Base-by-base conservation (phyloP, 495 filamentous ascomycete species). In the Rhizodiscina lignyota region DNA sequence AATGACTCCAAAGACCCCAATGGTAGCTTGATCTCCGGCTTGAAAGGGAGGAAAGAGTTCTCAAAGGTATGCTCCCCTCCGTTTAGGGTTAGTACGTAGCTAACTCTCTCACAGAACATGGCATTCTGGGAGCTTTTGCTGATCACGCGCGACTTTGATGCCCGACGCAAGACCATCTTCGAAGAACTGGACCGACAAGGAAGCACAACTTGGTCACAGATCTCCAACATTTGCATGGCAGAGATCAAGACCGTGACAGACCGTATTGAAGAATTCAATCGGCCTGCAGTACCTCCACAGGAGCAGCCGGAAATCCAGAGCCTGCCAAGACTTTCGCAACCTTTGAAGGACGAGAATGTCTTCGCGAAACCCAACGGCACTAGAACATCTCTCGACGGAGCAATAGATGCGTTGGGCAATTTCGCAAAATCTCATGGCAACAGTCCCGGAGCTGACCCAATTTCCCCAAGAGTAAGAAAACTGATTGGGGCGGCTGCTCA, bases 121-220 rank as follows among this genome's bases (percentile, higher is more conserved):
- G 87, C 89, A 18, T 83, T 93, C 59, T 91, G 85, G 80, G 89
- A 97, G 51, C 63, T 96, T 15, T 66, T 68, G 20, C 66, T 77
- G 38, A 91, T 94, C 42, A 74, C 81, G 32, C 65, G 77, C 34
- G 69, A 72, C 21, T 83, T 72, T 39, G 60, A 72, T 6, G 68
- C 70, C 5, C 72, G 91, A 20, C 72, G 89, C 17, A 81, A 78
- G 49, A 66, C 70, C 15, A 83, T 97, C 35, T 94, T 83, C 57
- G 73, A 75, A 37, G 91, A 96, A 44, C 77, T 94, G 34, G 82
- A 93, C 39, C 82, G 89, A 40, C 69, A 70, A 21, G 75, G 72
- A 22, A 78, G 77, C 2, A 67, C 78, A 4, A 76, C 74, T 31
- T 94, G 84, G 84, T 70, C 72, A 11, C 83, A 94, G 44, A 69